Evolutionary conservation across 1,284 basidiomycete species (phyloP), one percentile per base, ranked within the genome.

Genomic region (Cutaneotrichosporon cyanovorans): DNA sequence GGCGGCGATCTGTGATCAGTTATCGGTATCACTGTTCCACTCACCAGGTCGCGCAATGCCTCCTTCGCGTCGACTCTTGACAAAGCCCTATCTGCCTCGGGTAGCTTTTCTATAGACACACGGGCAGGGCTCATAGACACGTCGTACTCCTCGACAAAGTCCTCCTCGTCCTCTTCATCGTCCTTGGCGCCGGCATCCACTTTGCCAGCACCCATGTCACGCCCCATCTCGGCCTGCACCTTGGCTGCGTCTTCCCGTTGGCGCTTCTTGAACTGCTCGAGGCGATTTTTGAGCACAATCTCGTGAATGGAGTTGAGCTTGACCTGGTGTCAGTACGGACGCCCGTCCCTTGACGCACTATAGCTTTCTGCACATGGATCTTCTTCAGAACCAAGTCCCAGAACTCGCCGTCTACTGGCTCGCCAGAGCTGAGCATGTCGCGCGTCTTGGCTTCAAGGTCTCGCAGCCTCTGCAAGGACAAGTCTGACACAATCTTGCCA

Each of bases 321-420:
- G 8, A 89, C 85, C 87, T 91, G 50, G 35, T n/a, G 31, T 23
- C 4, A 64, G 50, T 15, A 7, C n/a, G 15, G 43, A 33, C 41
- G 22, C 7, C 16, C 7, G 5, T 11, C 9, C 15, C 5, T 8
- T 6, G 5, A 57, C 71, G 34, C 59, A 87, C 88, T 75, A 95
- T 95, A n/a, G 95, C 87, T 71, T 96, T 96, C 84, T 89, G 95
- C 1, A 98, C 92, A n/a, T 95, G 76, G 34, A 98, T 74, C 65
- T 88, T 91, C 68, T 88, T 87, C 50, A 98, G 71, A 6, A 98
- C 74, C 32, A 82, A 77, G 70, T 97, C 93, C 95, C 95, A 99
- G 66, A 98, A 99, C 68, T 99, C 95, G 12, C 84, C 85, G 69
- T 99, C 95, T 33, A 98, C 80, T 1, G 92, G 90, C 69, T 97